These are phyloP conservation scores for Sclerotinia nivalis DNA, from an alignment of 2,329 filamentous ascomycete species.

Conservation along the genomic window DNA sequence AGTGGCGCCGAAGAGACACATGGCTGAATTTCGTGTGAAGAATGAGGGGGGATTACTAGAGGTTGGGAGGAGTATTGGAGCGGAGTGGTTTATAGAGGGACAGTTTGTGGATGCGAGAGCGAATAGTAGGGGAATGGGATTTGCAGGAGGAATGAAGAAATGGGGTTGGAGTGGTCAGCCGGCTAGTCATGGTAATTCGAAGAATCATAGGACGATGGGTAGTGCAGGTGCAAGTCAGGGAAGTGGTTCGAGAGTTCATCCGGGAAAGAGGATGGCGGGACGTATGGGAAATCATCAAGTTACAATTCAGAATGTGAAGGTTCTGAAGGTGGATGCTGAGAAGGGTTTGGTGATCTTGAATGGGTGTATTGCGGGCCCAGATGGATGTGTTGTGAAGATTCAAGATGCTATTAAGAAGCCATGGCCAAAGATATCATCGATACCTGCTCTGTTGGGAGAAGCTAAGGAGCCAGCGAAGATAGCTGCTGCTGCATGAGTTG, in stretches of 20 bases:
- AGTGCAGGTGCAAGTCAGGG: constrained; percentile 88
- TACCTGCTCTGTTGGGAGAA: constrained; percentile 53
- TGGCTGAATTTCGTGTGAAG: constrained; percentile 86
- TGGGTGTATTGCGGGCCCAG: constrained; percentile 84
- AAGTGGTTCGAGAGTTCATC: constrained; percentile 85
- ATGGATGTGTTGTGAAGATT: constrained; percentile 79
- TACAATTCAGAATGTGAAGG: constrained; percentile 87
- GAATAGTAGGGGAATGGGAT: constrained; percentile 83
- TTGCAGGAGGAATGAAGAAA: constrained; percentile 96
- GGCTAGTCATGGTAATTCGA: constrained; percentile 91
- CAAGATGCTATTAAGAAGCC: constrained; percentile 91
- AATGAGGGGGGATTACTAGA: constrained; percentile 69
- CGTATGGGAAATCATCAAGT: constrained; percentile 89
- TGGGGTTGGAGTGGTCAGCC: constrained; percentile 88
- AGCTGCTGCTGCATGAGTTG: constrained; percentile 28
- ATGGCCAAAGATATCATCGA: constrained; percentile 53
- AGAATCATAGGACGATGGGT: constrained; percentile 90
- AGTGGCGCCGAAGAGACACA: constrained; percentile 78
- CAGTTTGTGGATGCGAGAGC: constrained; percentile 87
- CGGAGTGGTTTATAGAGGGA: constrained; percentile 89
- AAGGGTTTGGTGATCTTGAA: constrained; percentile 87
- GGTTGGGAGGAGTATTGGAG: constrained; percentile 73
- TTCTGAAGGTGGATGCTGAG: constrained; percentile 83
- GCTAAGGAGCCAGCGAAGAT: constrained; percentile 48
- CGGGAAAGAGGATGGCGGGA: constrained; percentile 97